Percentiles rank a stretch among this genome's conserved stretches.
Evolutionary conservation across 2,329 filamentous ascomycete genomes (phyloP).

Genomic region (Emericellopsis atlantica): DNA sequence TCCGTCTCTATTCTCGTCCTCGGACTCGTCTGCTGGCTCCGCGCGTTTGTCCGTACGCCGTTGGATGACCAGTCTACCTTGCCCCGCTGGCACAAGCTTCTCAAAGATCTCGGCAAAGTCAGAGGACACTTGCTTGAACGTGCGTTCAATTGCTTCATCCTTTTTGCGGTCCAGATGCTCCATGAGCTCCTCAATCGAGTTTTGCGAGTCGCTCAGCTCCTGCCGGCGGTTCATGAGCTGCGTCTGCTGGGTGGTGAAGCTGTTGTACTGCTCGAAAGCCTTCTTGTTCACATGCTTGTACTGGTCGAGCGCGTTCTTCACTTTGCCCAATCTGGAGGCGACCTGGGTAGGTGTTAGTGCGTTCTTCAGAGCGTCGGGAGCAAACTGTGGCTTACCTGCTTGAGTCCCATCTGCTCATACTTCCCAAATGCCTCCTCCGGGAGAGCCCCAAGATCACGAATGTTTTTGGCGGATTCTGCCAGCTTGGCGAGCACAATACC

Average conservation of each 20-base stretch:
- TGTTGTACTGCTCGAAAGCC: conserved; percentile 97
- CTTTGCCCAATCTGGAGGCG: conserved; percentile 66
- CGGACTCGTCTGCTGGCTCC: conserved; percentile 42
- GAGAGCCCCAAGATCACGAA: conserved; percentile 82
- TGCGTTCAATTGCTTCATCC: conserved; percentile 95
- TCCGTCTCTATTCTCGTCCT: conserved; percentile 46
- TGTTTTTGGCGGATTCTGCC: conserved; percentile 73
- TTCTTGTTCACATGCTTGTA: conserved; percentile 99
- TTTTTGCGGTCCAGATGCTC: conserved; percentile 88
- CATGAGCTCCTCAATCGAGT: conserved; percentile 84
- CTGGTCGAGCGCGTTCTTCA: conserved; percentile 87
- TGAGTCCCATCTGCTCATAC: conserved; percentile 72
- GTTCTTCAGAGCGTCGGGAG: neutral
- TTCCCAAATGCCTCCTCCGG: conserved; percentile 90
- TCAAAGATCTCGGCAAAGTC: conserved; percentile 92
- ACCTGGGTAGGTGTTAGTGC: conserved; percentile 23
- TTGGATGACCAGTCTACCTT: conserved; percentile 85
- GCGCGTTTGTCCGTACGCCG: conserved; percentile 66
- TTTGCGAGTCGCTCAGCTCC: conserved; percentile 77
- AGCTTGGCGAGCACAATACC: conserved; percentile 66
- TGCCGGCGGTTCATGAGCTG: conserved; percentile 71
- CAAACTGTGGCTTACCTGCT: conserved; percentile 45
- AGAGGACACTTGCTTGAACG: conserved; percentile 92
- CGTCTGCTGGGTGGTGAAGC: conserved; percentile 86
- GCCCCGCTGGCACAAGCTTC: conserved; percentile 85